Evolutionary conservation across 1,139 yeast species (phyloP).

Genomic region (Yarrowia galli): DNA sequence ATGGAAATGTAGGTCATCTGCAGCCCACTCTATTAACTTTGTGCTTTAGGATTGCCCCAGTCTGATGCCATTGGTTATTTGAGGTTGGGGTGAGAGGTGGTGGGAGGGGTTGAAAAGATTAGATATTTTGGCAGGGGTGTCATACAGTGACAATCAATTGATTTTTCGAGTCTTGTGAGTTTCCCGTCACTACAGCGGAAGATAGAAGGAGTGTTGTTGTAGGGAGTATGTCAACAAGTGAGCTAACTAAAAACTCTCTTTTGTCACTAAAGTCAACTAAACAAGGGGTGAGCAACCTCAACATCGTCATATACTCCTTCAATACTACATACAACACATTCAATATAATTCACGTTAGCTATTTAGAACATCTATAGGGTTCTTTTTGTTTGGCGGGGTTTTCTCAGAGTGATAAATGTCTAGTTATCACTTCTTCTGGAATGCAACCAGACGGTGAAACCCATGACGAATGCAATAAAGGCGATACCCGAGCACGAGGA

Average conservation of each 20-base stretch:
- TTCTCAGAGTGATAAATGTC: too few species aligned
- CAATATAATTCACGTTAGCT: neutral
- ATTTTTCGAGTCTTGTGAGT: neutral
- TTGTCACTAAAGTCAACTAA: too few species aligned
- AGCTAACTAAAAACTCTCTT: neutral
- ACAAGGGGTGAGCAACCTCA: neutral
- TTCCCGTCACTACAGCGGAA: neutral
- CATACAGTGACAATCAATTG: rapidly evolving
- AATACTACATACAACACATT: neutral
- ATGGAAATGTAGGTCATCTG: neutral
- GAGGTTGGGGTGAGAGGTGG: too few species aligned
- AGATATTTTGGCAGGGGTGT: neutral
- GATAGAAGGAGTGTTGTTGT: neutral
- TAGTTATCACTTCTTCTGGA: neutral
- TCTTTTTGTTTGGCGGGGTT: too few species aligned
- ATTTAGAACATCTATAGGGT: conserved; percentile 13
- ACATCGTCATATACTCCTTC: too few species aligned
- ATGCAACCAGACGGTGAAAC: conserved; percentile 11
- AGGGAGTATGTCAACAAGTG: neutral
- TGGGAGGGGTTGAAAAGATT: neutral
- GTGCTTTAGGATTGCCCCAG: neutral
- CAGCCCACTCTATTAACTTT: neutral
- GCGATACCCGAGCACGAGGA: conserved; percentile 1
- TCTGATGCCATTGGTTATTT: neutral
- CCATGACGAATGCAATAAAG: conserved; percentile 24